phyloP scores from a whole-genome alignment of 768 basidiomycete genomes.

The Termitomyces sp. region DNA sequence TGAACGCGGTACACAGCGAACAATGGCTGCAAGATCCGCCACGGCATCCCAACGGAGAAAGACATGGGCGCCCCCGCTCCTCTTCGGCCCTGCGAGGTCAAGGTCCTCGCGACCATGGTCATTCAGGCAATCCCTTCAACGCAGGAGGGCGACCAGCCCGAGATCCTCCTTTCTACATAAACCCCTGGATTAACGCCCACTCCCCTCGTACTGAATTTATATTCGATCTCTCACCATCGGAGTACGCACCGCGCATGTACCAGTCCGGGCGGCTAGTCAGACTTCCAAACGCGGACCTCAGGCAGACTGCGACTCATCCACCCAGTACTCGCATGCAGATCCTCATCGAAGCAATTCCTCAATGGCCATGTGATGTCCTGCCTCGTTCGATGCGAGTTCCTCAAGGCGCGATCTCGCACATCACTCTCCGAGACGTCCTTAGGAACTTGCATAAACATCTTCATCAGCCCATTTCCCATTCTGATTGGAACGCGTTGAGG shows the following conservation, averaged over 20 bases:
- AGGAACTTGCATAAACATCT: slow-evolving; percentile 46
- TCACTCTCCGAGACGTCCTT: slow-evolving; percentile 59
- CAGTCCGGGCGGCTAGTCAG: slow-evolving; percentile 33
- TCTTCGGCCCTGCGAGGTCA: not conserved
- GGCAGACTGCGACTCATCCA: slow-evolving; percentile 60
- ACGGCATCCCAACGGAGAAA: too few species aligned
- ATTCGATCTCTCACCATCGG: slow-evolving; percentile 56
- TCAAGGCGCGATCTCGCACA: slow-evolving; percentile 47
- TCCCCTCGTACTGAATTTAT: slow-evolving; percentile 41
- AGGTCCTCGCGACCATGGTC: not conserved
- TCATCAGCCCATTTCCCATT: slow-evolving; percentile 40
- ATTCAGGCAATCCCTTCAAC: not conserved
- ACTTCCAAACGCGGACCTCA: slow-evolving; percentile 12
- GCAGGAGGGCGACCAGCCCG: not conserved
- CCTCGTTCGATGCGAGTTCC: slow-evolving; percentile 27
- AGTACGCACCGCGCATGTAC: slow-evolving; percentile 43
- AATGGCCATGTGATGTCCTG: slow-evolving; percentile 60
- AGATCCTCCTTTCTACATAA: slow-evolving; percentile 27
- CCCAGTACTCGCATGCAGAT: slow-evolving; percentile 51
- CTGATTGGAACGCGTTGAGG: slow-evolving; percentile 35
- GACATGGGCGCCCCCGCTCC: too few species aligned
- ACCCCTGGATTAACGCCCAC: slow-evolving; percentile 56
- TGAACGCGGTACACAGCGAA: not conserved
- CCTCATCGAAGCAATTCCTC: slow-evolving; percentile 49
- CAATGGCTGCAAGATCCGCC: not conserved